Percentiles rank a stretch among this genome's conserved stretches.
These are phyloP conservation scores for Salix viminalis DNA, from an alignment of 345 rosid genomes.

Conservation along the genomic window DNA sequence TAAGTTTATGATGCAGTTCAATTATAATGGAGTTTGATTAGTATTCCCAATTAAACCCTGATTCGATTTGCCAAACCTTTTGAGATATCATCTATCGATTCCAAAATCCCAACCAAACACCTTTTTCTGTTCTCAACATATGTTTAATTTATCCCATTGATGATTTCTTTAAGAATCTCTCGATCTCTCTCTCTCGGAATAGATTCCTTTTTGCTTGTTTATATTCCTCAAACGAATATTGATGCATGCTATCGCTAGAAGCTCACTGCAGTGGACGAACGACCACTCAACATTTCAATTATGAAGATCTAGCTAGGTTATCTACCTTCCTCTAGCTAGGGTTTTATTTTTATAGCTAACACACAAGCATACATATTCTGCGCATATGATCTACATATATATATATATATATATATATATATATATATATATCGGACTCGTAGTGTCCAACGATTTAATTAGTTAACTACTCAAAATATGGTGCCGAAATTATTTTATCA, in stretches of 20 bases:
- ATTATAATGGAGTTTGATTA: neutral
- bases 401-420: neutral
- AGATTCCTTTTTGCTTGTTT: conserved; percentile 25
- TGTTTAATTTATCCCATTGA: neutral
- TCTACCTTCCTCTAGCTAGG: conserved; percentile 26
- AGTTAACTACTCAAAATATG: neutral
- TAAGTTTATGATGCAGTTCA: neutral
- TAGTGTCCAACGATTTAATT: neutral
- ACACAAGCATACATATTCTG: neutral
- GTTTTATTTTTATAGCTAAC: conserved; percentile 7
- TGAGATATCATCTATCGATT: conserved; percentile 27
- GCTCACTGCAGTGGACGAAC: conserved; percentile 27
- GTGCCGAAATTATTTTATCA: neutral
- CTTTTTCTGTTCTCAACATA: neutral
- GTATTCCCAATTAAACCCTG: conserved; percentile 5
- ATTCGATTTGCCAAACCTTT: conserved; percentile 32
- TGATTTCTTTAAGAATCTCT: neutral
- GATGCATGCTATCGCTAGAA: conserved; percentile 4
- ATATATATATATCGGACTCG: neutral
- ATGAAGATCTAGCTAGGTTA: conserved; percentile 15
- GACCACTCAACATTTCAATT: conserved; percentile 14
- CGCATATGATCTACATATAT: neutral
- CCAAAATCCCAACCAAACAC: conserved; percentile 6
- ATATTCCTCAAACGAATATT: conserved; percentile 18
- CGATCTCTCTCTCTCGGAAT: conserved; percentile 9